Conservation (phyloP, 148 eudicot genomes). For the Camellia lanceoleosa region DNA sequence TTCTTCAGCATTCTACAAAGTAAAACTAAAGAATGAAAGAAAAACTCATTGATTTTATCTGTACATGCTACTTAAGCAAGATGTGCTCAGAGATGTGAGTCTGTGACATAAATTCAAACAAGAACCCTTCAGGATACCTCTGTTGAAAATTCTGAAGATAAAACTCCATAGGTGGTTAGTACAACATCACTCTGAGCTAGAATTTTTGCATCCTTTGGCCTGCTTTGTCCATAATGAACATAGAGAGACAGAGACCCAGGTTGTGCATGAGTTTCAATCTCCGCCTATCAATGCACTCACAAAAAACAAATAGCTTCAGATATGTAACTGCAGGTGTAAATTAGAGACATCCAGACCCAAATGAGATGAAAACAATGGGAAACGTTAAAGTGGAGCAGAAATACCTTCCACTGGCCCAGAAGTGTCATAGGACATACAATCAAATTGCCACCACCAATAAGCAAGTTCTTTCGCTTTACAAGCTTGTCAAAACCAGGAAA, state of each 20-base stretch:
- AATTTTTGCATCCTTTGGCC: slow-evolving; percentile 73
- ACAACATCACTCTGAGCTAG: slow-evolving; percentile 82
- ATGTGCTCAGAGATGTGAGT: background rate
- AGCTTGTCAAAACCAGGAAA: slow-evolving; percentile 61
- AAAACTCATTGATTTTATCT: background rate
- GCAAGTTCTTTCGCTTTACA: slow-evolving; percentile 36
- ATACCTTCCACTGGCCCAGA: slow-evolving; percentile 97
- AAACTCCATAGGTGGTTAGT: slow-evolving; percentile 89
- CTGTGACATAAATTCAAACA: background rate
- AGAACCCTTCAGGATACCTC: slow-evolving; percentile 48
- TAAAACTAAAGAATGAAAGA: slow-evolving; percentile 11
- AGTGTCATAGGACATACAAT: slow-evolving; percentile 99
- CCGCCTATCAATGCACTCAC: slow-evolving; percentile 48
- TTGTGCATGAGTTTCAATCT: slow-evolving; percentile 84
- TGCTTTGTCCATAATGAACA: slow-evolving; percentile 85
- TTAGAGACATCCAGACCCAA: background rate
- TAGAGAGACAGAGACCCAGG: slow-evolving; percentile 79
- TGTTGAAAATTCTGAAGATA: slow-evolving; percentile 79
- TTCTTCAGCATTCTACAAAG: slow-evolving; percentile 65
- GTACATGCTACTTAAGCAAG: background rate
- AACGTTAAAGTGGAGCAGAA: background rate
- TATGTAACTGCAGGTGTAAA: background rate
- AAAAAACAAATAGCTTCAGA: slow-evolving; percentile 8
- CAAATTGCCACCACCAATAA: slow-evolving; percentile 70
- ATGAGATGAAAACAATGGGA: background rate